Base-by-base conservation (phyloP, 2,329 filamentous ascomycete species). In the Fonsecaea pedrosoi region DNA sequence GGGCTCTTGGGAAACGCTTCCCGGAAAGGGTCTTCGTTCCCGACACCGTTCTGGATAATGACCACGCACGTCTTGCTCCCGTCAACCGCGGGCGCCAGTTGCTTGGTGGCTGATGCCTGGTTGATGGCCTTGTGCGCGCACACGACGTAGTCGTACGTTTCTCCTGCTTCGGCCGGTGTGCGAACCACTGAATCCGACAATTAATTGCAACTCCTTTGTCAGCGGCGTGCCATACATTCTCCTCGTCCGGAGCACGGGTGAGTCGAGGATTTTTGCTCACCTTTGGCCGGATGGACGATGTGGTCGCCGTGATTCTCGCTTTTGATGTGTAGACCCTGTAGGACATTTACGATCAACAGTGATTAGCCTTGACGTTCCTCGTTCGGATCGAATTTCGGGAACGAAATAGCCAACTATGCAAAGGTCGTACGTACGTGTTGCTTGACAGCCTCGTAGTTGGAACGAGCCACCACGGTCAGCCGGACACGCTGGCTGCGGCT, bases 371-470 rank as follows among this genome's bases (percentile, higher is more conserved):
- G 15, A 63, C 21, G 21, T 1, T 21, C 21, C 21, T 21, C 21
- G 21, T 21, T 21, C 21, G 21, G 21, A 21, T 21, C 21, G 21
- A 21, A 21, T 21, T 21, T 21, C 21, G 21, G 21, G 21, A 21
- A 21, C 21, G 30, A 32, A 32, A 32, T 32, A 32, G 30, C 21
- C 21, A 21, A 21, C 30, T 32, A 32, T 32, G 30, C 30, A 32
- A 5, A 32, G 30, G 30, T 5, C 5, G 10, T 6, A 61, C 72
- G 42, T 67, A 81, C 80, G 68, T 81, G 75, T 12, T 73, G 66
- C 30, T 77, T 76, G 2, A 83, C 79, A 7, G 77, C 79, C 4
- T 81, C 77, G 55, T 82, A 82, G 60, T 82, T 83, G 0, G 81
- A 82, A 65, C 81, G 77, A 8, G 81, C 81, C 12, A 81, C 77